Base-by-base conservation (phyloP, 1,284 basidiomycete species). In the Ganoderma multipileum region DNA sequence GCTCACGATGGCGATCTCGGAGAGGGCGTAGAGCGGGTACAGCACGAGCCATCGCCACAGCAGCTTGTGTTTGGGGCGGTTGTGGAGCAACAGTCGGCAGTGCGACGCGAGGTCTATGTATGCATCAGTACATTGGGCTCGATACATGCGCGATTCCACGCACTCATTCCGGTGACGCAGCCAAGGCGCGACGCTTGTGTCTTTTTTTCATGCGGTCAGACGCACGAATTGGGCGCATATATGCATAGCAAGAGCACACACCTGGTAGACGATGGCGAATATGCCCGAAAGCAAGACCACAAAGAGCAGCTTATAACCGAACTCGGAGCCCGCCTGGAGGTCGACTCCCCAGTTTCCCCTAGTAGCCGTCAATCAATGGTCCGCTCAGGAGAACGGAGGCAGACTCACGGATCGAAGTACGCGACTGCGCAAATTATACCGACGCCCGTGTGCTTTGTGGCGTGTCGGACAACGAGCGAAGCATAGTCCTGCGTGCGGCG, bases 221-320 rank as follows among this genome's bases (percentile, higher is more conserved):
- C 73, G 63, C 73, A 68, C 65, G 39, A 65, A 47, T 62, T 23
- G 63, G 63, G 38, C 16, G 38, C 26, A 28, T 20, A 33, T 42
- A 39, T 30, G 28, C 47, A 50, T 26, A 23, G 26, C 28, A 59
- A 26, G 42, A 57, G 30, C 12, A 76, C 81, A 33, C 62, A 90
- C 91, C 84, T 95, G 93, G 28, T 95, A 83, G 67, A 93, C 86
- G 1, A 93, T 88, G 12, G 95, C 96, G 66, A 95, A 91, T n/a
- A 96, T 75, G 23, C 95, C 94, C 0, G 96, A 87, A 20, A 97
- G 77, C 2, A 98, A 85, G 14, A 98, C 91, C 61, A 97, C 86
- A 77, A 97, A 96, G 47, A 98, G 86, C 39, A 97, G 86, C 73
- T 90, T 89, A 83, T 96, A 97, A 0, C 95, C 95, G 77, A 87